Conservation (phyloP, 345 rosid genomes). For the Hypericum androsaemum region DNA sequence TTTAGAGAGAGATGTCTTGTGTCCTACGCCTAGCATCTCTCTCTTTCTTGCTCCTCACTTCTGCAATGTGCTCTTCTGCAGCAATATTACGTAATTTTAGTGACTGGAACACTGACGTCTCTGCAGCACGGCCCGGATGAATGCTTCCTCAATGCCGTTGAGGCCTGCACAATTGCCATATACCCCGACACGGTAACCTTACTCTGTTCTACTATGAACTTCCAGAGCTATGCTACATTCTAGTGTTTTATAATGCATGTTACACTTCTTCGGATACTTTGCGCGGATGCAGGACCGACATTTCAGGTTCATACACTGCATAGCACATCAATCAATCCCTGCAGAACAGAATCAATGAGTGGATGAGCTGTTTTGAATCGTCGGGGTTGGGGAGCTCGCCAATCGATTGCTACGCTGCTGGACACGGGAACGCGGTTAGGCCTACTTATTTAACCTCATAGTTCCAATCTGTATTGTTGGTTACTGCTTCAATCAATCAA, state of each 20-base stretch:
- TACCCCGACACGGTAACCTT: slow-evolving; percentile 45
- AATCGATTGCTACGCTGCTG: slow-evolving; percentile 43
- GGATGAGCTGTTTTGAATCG: slow-evolving; percentile 41
- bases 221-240: no score
- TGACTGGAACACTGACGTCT: background rate
- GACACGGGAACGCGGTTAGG: slow-evolving; percentile 41
- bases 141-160: slow-evolving; percentile 40
- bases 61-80: no score
- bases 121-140: slow-evolving; percentile 56
- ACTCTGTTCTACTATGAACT: background rate
- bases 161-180: slow-evolving; percentile 43
- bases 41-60: no score
- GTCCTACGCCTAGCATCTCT: no score
- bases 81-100: no score
- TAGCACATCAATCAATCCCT: slow-evolving; percentile 34
- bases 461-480: background rate
- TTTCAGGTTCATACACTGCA: slow-evolving; percentile 42
- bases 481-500: no score
- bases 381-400: slow-evolving; percentile 31
- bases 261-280: no score
- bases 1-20: no score
- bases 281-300: slow-evolving; percentile 34
- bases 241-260: no score
- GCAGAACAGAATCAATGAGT: slow-evolving; percentile 31
- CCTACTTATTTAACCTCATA: no score